These are phyloP conservation scores for Allium fistulosum DNA, from an alignment of 106 monocot species.

Conservation along the genomic window DNA sequence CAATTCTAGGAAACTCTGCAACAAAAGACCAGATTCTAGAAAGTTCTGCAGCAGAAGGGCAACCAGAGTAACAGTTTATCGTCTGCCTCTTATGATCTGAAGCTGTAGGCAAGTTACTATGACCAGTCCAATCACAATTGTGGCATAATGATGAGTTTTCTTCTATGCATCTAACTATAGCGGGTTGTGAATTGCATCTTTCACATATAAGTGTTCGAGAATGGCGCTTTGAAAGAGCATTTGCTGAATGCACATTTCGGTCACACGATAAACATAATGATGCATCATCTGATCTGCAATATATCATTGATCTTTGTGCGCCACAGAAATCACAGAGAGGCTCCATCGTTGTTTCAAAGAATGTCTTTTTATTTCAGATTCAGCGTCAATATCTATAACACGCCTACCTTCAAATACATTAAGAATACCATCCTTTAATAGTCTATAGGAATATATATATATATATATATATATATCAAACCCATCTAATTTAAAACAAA, in stretches of 20 bases:
- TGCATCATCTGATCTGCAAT: conserved; percentile 85
- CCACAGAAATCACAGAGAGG: conserved; percentile 78
- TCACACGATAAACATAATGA: conserved; percentile 89
- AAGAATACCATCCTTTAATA: background rate
- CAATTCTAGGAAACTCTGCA: conserved; percentile 29
- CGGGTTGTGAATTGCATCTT: conserved; percentile 62
- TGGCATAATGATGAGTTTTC: conserved; percentile 76
- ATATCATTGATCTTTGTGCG: conserved; percentile 68
- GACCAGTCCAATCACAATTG: conserved; percentile 72
- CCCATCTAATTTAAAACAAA: conserved; percentile 4
- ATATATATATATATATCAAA: too few relatives aligned
- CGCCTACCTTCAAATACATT: background rate
- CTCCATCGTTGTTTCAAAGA: conserved; percentile 36
- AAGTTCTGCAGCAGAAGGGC: conserved; percentile 75
- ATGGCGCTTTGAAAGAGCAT: conserved; percentile 78
- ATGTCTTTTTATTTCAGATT: background rate
- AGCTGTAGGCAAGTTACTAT: conserved; percentile 13
- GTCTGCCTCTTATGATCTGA: conserved; percentile 56
- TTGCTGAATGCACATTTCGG: conserved; percentile 81
- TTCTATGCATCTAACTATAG: conserved; percentile 49
- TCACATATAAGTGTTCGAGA: conserved; percentile 81
- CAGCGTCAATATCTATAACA: background rate
- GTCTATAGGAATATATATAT: too few relatives aligned
- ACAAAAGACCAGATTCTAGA: conserved; percentile 74
- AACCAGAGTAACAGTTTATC: conserved; percentile 79